Conservation (phyloP, 352 stramenopile species). For the Peronospora destructor region DNA sequence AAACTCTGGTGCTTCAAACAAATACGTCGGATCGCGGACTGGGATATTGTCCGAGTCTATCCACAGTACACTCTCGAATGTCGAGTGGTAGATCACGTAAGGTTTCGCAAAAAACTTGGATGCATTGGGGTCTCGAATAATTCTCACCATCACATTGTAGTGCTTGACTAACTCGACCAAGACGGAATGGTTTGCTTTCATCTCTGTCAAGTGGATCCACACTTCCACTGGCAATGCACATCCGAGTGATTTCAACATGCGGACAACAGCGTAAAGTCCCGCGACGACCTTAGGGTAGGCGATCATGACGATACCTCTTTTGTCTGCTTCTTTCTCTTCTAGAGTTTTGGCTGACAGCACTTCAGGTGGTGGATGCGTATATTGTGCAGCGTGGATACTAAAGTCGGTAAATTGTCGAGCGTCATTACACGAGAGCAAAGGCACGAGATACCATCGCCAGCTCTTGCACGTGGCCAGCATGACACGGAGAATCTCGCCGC, state of each 20-base stretch:
- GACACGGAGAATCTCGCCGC: constrained; percentile 41
- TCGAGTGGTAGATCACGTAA: constrained; percentile 68
- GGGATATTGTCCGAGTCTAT: constrained; percentile 82
- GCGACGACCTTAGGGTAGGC: constrained; percentile 62
- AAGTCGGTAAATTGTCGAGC: constrained; percentile 63
- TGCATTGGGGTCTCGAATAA: constrained; percentile 50
- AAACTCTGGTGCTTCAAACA: constrained; percentile 71
- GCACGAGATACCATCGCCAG: constrained; percentile 52
- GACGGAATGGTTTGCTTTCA: constrained; percentile 49
- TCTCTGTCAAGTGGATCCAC: constrained; percentile 53
- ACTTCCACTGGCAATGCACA: constrained; percentile 54
- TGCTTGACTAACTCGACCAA: constrained; percentile 43
- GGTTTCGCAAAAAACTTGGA: constrained; percentile 75
- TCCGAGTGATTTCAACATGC: constrained; percentile 36
- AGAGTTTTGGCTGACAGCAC: constrained; percentile 2
- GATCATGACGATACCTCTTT: constrained; percentile 61
- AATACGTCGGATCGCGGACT: constrained; percentile 67
- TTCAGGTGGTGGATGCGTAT: constrained; percentile 31
- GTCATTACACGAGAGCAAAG: constrained; percentile 52
- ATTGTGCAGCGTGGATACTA: constrained; percentile 40
- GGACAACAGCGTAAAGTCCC: constrained; percentile 63
- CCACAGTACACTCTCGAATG: constrained; percentile 72
- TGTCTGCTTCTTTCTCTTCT: constrained; percentile 9
- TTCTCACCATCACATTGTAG: constrained; percentile 50
- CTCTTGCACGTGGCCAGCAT: constrained; percentile 73